A percentile compares a stretch with the other conserved stretches of the same genome.
phyloP scores from a whole-genome alignment of 2,329 filamentous ascomycete species.

The Xylariales sp. region DNA sequence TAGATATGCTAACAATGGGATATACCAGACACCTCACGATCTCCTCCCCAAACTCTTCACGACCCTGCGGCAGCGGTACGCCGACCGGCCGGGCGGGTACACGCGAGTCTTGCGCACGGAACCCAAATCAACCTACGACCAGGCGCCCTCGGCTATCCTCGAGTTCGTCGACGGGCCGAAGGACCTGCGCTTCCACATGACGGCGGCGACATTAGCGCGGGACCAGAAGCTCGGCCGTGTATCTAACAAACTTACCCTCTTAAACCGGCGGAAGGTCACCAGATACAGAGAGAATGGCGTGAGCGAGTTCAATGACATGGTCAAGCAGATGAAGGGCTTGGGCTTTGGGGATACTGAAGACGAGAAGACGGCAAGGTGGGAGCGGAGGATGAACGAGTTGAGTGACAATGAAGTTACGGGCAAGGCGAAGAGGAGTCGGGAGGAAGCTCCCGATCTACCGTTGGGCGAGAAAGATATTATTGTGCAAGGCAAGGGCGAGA shows the following conservation, averaged over 20 bases:
- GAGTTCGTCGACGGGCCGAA: conserved; percentile 92
- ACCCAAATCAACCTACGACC: conserved; percentile 75
- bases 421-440: background rate
- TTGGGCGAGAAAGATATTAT: background rate
- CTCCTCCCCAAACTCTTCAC: conserved; percentile 86
- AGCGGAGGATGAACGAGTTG: background rate
- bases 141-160: conserved; percentile 84
- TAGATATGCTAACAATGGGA: too few species aligned
- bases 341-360: conserved; percentile 11
- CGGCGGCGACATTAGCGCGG: conserved; percentile 74
- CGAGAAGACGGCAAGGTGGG: conserved; percentile 1
- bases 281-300: conserved; percentile 64
- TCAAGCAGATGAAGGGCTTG: conserved; percentile 36
- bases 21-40: conserved; percentile 62
- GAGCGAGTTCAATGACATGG: conserved; percentile 62
- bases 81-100: conserved; percentile 78
- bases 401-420: conserved; percentile 1
- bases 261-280: conserved; percentile 82
- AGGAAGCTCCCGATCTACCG: background rate
- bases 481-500: conserved; percentile 4
- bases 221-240: conserved; percentile 50
- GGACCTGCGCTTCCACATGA: conserved; percentile 93
- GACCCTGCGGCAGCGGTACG: conserved; percentile 74
- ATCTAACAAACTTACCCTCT: conserved; percentile 66
- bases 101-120: conserved; percentile 92